Evolutionary conservation across 805 yeast genomes (phyloP).

Genomic region (Candida ponderosae): DNA sequence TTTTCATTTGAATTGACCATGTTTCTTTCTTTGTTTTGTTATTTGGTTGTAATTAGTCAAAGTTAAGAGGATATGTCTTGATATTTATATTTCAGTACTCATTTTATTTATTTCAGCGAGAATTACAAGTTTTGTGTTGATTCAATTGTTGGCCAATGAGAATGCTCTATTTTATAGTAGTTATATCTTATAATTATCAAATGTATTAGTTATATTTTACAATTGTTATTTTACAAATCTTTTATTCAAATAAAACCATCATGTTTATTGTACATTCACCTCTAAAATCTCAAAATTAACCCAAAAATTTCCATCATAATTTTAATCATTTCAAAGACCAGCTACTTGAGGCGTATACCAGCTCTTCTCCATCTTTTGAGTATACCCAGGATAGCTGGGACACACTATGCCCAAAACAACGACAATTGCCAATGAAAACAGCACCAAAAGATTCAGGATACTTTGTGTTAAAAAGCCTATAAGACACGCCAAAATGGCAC

Average conservation of each 20-base stretch:
- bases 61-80: too few relatives aligned
- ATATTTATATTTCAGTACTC: too few relatives aligned
- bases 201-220: constrained; percentile 3
- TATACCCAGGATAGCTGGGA: constrained; percentile 54
- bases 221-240: constrained; percentile 4
- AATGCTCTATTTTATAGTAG: constrained; percentile 9
- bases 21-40: neutral
- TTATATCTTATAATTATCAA: constrained; percentile 6
- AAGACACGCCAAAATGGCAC: constrained; percentile 30
- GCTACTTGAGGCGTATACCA: constrained; percentile 33
- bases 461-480: constrained; percentile 43
- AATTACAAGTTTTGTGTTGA: too few relatives aligned
- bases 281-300: constrained; percentile 1
- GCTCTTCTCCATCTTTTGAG: constrained; percentile 10
- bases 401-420: constrained; percentile 31
- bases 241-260: constrained; percentile 1
- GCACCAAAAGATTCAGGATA: constrained; percentile 27
- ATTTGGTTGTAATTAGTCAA: too few relatives aligned
- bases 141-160: neutral
- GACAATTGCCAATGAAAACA: constrained; percentile 29
- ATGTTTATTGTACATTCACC: constrained; percentile 1
- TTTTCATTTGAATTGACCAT: neutral
- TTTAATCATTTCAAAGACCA: neutral
- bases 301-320: too few relatives aligned
- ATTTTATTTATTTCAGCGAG: too few relatives aligned